Percentiles rank a stretch among this genome's conserved stretches.
Conservation (phyloP, 345 rosid genomes). For the Arabidopsis suecica region DNA sequence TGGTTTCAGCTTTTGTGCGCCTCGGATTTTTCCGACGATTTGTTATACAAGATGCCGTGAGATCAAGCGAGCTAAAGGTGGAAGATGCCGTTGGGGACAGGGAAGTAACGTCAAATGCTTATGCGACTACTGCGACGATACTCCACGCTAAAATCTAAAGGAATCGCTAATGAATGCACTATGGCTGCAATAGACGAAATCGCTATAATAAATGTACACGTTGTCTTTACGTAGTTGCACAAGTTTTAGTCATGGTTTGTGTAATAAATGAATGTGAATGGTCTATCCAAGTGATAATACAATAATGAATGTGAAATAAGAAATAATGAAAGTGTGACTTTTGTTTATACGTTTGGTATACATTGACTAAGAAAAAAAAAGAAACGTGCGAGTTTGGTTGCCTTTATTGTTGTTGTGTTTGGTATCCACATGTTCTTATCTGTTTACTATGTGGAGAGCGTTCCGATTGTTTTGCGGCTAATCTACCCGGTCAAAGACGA, state of each 20-base stretch:
- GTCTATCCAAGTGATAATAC: neutral
- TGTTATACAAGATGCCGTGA: slow-evolving; percentile 37
- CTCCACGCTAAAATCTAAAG: slow-evolving; percentile 11
- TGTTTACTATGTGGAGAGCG: neutral
- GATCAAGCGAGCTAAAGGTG: slow-evolving; percentile 44
- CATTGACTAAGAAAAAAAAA: neutral
- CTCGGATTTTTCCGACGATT: slow-evolving; percentile 36
- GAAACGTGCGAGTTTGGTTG: slow-evolving; percentile 16
- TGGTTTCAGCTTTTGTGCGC: slow-evolving; percentile 41
- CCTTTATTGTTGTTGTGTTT: neutral
- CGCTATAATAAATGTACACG: too few species aligned
- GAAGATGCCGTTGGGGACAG: slow-evolving; percentile 38
- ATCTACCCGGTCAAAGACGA: slow-evolving; percentile 11
- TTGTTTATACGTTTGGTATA: neutral
- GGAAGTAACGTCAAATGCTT: slow-evolving; percentile 31
- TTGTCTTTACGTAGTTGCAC: neutral
- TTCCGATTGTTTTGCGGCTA: neutral
- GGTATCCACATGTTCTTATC: neutral
- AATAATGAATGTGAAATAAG: slow-evolving; percentile 10
- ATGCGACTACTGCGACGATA: slow-evolving; percentile 39
- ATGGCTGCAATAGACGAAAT: neutral
- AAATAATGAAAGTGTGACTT: slow-evolving; percentile 5
- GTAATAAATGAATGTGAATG: neutral
- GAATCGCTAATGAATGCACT: neutral
- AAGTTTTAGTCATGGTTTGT: neutral